Percentiles rank a stretch among this genome's conserved stretches.
Evolutionary conservation across 73 alveolate genomes (phyloP).

Genomic region (Paramecium primaurelia): DNA sequence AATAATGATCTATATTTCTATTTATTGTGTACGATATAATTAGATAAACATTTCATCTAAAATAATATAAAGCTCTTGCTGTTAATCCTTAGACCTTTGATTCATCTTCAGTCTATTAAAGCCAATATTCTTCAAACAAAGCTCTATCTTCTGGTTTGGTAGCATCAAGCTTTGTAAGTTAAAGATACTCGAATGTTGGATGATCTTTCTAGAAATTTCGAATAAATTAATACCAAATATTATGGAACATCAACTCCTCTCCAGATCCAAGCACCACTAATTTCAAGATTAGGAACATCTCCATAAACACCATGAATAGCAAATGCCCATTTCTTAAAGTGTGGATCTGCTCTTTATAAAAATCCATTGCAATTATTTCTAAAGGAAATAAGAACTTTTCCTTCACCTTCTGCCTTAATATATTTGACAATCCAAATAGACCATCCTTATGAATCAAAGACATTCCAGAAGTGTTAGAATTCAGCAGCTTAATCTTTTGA

Average conservation of each 20-base stretch:
- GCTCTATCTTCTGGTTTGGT: constrained; percentile 15
- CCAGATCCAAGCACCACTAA: constrained; percentile 93
- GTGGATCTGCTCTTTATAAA: constrained; percentile 89
- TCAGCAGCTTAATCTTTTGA: constrained; percentile 79
- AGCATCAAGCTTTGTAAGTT: not conserved
- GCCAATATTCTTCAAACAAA: constrained; percentile 18
- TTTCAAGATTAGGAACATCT: constrained; percentile 86
- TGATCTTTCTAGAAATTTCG: not conserved
- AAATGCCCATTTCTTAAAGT: constrained; percentile 76
- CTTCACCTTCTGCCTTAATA: constrained; percentile 90
- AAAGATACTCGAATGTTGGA: not conserved
- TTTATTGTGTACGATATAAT: not conserved
- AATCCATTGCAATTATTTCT: constrained; percentile 88
- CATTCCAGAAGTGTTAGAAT: constrained; percentile 72
- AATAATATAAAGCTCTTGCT: constrained; percentile 19
- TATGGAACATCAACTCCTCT: constrained; percentile 88
- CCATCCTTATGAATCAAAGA: constrained; percentile 78
- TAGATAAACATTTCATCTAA: not conserved
- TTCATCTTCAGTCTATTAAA: not conserved
- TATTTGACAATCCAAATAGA: constrained; percentile 87
- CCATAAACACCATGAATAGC: constrained; percentile 91
- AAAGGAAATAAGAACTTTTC: constrained; percentile 71
- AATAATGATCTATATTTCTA: not conserved
- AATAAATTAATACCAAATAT: not conserved
- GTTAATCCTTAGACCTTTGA: constrained; percentile 25